These are phyloP conservation scores for Fraxinus latifolia DNA, from an alignment of 305 asterid species.

Conservation along the genomic window DNA sequence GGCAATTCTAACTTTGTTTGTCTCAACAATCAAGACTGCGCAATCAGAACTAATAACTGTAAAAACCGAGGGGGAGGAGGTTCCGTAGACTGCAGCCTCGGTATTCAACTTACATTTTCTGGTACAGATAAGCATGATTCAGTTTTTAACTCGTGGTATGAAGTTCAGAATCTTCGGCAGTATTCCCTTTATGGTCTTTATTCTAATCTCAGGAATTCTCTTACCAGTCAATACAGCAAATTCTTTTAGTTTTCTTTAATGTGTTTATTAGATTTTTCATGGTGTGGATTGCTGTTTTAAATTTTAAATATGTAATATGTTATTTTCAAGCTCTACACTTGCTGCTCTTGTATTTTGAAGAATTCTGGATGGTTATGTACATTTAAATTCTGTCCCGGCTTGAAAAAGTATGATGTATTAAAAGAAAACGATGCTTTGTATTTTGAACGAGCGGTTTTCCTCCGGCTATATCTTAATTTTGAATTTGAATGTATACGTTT, in stretches of 20 bases:
- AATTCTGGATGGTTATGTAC: constrained; percentile 20
- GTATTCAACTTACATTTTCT: constrained; percentile 84
- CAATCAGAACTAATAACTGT: constrained; percentile 67
- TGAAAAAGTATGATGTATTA: neutral
- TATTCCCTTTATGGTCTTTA: constrained; percentile 80
- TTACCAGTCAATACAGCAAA: constrained; percentile 69
- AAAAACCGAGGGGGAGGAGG: constrained; percentile 61
- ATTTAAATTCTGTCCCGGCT: constrained; percentile 1
- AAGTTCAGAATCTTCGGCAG: constrained; percentile 84
- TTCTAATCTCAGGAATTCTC: constrained; percentile 65
- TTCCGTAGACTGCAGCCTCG: constrained; percentile 80
- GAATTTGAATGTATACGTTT: neutral
- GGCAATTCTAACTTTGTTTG: constrained; percentile 69
- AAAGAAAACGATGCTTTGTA: neutral
- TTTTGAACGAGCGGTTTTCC: neutral
- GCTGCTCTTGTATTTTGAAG: neutral
- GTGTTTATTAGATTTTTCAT: constrained; percentile 19
- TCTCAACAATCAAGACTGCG: constrained; percentile 89
- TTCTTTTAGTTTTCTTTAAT: constrained; percentile 38
- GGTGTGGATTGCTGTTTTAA: constrained; percentile 18
- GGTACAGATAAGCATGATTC: constrained; percentile 86
- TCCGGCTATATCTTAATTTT: neutral
- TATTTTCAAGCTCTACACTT: constrained; percentile 1
- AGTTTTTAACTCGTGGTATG: constrained; percentile 93
- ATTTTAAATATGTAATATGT: neutral